Conservation (phyloP, 768 basidiomycete genomes). For the Leccinum broughii region DNA sequence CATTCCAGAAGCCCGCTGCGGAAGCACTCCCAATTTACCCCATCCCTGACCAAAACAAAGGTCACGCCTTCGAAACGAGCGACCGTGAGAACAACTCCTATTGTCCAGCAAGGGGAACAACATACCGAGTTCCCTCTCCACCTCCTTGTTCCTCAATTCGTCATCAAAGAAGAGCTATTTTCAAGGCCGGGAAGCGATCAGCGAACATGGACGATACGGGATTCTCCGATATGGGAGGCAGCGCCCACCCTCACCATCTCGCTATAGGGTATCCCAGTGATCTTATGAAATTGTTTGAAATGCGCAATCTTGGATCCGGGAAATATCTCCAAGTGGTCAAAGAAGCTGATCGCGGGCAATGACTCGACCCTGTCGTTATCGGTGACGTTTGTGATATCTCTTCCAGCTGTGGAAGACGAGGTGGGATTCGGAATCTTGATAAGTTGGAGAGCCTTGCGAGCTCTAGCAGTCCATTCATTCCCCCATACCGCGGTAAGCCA, state of each 20-base stretch:
- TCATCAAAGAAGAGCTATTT: slow-evolving; percentile 71
- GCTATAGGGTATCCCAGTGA: slow-evolving; percentile 74
- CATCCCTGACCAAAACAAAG: slow-evolving; percentile 68
- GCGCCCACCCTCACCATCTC: slow-evolving; percentile 60
- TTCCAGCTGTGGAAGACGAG: slow-evolving; percentile 35
- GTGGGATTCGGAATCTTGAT: slow-evolving; percentile 54
- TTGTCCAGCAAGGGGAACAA: background rate
- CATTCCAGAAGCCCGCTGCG: slow-evolving; percentile 72
- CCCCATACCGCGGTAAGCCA: slow-evolving; percentile 1
- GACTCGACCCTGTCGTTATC: slow-evolving; percentile 25
- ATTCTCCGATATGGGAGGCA: background rate
- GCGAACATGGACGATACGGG: background rate
- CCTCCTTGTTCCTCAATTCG: slow-evolving; percentile 57
- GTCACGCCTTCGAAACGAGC: slow-evolving; percentile 64
- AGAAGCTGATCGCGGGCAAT: slow-evolving; percentile 56
- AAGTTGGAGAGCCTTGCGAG: slow-evolving; percentile 69
- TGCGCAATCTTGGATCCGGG: slow-evolving; percentile 82
- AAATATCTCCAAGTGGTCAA: slow-evolving; percentile 75
- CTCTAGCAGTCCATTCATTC: slow-evolving; percentile 43
- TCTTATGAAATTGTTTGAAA: slow-evolving; percentile 70
- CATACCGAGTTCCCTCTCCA: slow-evolving; percentile 48
- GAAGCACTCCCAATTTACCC: slow-evolving; percentile 61
- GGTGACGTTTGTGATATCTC: slow-evolving; percentile 16
- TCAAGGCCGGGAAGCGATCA: background rate
- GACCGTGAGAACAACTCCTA: background rate